Evolutionary conservation across 176 grass and related monocot genomes (phyloP).

Genomic region (Oropetium thomaeum): DNA sequence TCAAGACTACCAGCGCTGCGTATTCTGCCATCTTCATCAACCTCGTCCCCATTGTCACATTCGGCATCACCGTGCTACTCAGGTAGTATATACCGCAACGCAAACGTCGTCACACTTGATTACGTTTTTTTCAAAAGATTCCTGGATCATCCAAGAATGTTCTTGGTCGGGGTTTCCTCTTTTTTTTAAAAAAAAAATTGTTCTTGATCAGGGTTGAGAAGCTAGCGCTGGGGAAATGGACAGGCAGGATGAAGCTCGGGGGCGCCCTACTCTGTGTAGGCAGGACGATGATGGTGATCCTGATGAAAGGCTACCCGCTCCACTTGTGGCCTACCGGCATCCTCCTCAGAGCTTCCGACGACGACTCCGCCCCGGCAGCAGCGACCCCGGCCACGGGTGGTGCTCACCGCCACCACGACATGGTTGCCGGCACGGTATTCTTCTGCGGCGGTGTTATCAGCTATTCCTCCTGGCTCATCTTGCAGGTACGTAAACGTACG

Average conservation of each 20-base stretch:
- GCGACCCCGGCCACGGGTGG: too few species aligned
- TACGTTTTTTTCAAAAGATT: too few species aligned
- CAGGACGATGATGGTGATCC: slow-evolving; percentile 16
- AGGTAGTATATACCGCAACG: too few species aligned
- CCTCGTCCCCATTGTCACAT: slow-evolving; percentile 24
- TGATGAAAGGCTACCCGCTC: slow-evolving; percentile 7
- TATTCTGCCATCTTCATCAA: slow-evolving; percentile 30
- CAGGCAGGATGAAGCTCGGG: slow-evolving; percentile 19
- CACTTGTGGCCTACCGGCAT: neutral
- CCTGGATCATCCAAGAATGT: too few species aligned
- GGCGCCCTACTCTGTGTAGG: slow-evolving; percentile 3
- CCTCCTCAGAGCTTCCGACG: neutral
- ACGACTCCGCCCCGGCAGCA: neutral
- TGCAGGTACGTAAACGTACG: neutral
- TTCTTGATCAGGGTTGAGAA: slow-evolving; percentile 19
- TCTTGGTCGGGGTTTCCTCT: too few species aligned
- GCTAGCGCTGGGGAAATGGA: neutral
- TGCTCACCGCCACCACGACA: neutral
- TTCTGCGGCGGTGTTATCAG: slow-evolving; percentile 14
- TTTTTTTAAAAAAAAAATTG: too few species aligned
- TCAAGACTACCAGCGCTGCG: neutral
- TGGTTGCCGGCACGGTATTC: slow-evolving; percentile 16
- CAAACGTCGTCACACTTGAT: too few species aligned
- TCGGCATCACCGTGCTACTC: slow-evolving; percentile 22
- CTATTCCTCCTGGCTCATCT: slow-evolving; percentile 26